Evolutionary conservation across 2,329 filamentous ascomycete genomes (phyloP), one percentile per base, ranked within the genome.

Genomic region (Cladophialophora exuberans): DNA sequence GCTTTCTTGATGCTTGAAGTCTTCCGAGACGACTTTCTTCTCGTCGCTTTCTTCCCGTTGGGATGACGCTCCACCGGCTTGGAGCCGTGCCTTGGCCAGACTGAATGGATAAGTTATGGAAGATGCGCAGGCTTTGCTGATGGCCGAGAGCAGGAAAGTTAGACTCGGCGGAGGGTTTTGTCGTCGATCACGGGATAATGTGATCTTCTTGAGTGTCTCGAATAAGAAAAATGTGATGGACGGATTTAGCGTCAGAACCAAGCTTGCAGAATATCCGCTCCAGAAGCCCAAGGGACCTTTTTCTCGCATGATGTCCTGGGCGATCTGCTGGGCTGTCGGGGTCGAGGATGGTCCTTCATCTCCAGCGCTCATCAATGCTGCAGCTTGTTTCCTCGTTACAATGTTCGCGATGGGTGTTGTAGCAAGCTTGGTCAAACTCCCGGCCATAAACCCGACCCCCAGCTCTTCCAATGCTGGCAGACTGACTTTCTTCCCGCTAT

Each of bases 221-320:
- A 95, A 89, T 25, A 96, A 76, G 63, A 93, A 85, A 68, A 96
- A 92, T 0, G 92, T 96, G 60, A 96, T 81, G 61, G 87, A 87
- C 1, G 92, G 91, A 65, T 96, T 96, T 23, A 96, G 77, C 1
- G 91, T 92, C 46, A 96, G 74, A 33, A 96, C 79, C 54, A 96
- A 71, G 18, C 83, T 86, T 1, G 90, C 90, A 17, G 88, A 89
- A 70, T 96, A 96, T 0, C 91, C 91, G 0, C 90, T 87, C 92
- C 91, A 96, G 65, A 96, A 87, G 2, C 90, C 90, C 39, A 76
- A 68, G 7, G 91, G 56, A 0, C 91, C 90, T 63, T 87, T 88
- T 67, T 93, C 87, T 1, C 75, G 66, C 35, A 76, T 73, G 56
- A 95, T 92, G 36, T 82, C 78, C 1, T 75, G 70, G 15, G 86